A percentile compares a stretch with the other conserved stretches of the same genome.
Conservation (phyloP, 2,329 filamentous ascomycete species). For the Shiraia sp. region DNA sequence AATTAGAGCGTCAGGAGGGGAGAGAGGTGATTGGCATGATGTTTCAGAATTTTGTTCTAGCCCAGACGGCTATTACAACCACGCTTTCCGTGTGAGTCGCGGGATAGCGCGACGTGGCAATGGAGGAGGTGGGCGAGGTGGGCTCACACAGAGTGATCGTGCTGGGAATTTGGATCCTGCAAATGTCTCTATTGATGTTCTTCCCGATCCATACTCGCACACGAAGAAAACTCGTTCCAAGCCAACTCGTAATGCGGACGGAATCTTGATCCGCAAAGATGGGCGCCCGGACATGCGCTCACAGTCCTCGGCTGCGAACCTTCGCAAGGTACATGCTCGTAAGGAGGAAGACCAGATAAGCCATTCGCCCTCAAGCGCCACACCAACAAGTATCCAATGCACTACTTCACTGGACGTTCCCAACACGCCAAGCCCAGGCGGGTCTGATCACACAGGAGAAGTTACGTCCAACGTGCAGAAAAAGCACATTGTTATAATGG, state of each 20-base stretch:
- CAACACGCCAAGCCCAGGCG: conserved; percentile 37
- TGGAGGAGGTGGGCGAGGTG: conserved; percentile 33
- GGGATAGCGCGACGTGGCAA: conserved; percentile 41
- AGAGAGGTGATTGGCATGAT: conserved; percentile 43
- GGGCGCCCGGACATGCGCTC: conserved; percentile 56
- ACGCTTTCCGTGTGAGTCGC: conserved; percentile 26
- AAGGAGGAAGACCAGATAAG: conserved; percentile 45
- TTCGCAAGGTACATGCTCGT: conserved; percentile 55
- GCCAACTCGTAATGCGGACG: conserved; percentile 54
- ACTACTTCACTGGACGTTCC: conserved; percentile 12
- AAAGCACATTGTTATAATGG: conserved; percentile 41
- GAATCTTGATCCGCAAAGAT: conserved; percentile 56
- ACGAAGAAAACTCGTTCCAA: conserved; percentile 56
- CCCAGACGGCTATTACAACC: conserved; percentile 44
- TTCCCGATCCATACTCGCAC: conserved; percentile 43
- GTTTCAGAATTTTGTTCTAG: conserved; percentile 38
- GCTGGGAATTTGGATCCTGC: conserved; percentile 35
- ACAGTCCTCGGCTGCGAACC: conserved; percentile 56
- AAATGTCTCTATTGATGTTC: conserved; percentile 27
- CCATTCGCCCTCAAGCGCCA: conserved; percentile 24
- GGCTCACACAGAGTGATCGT: conserved; percentile 29
- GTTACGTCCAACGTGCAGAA: conserved; percentile 26
- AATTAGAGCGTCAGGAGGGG: conserved; percentile 48
- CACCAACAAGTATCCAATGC: conserved; percentile 26
- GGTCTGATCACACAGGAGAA: conserved; percentile 9